Percentiles rank a stretch among this genome's conserved stretches.
Conservation (phyloP, 768 basidiomycete genomes). For the Sarcodon aspratus region DNA sequence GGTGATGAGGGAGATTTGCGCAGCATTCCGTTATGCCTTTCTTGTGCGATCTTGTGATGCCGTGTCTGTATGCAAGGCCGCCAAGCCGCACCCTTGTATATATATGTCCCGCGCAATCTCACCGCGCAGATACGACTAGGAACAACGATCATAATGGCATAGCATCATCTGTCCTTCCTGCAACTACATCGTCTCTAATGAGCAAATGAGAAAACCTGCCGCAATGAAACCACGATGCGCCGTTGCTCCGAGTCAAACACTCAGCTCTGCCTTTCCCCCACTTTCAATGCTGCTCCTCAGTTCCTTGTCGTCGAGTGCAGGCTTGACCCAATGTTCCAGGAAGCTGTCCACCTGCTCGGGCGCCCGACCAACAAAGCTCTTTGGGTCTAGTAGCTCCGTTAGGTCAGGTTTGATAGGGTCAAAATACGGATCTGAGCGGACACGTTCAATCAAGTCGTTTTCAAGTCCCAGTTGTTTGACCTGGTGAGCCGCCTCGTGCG, state of each 20-base stretch:
- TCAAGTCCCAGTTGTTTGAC: conserved; percentile 92
- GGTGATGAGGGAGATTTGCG: too few relatives aligned
- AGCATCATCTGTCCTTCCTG: too few relatives aligned
- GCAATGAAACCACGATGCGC: too few relatives aligned
- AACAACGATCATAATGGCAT: too few relatives aligned
- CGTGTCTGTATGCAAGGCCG: too few relatives aligned
- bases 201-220: too few relatives aligned
- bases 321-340: conserved; percentile 75
- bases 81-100: too few relatives aligned
- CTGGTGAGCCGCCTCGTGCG: conserved; percentile 88
- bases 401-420: conserved; percentile 75
- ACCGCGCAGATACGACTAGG: too few relatives aligned
- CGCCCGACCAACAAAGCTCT: conserved; percentile 86
- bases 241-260: conserved; percentile 26
- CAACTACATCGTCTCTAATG: too few relatives aligned
- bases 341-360: conserved; percentile 92
- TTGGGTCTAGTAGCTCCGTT: conserved; percentile 71
- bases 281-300: conserved; percentile 38
- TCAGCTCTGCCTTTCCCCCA: conserved; percentile 53
- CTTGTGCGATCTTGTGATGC: too few relatives aligned
- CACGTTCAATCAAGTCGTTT: conserved; percentile 90
- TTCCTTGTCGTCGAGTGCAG: conserved; percentile 59
- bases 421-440: conserved; percentile 78
- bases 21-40: too few relatives aligned
- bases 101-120: too few relatives aligned